Evolutionary conservation across 257 asterid genomes (phyloP), one percentile per base, ranked within the genome.

Genomic region (Marsdenia floribunda): DNA sequence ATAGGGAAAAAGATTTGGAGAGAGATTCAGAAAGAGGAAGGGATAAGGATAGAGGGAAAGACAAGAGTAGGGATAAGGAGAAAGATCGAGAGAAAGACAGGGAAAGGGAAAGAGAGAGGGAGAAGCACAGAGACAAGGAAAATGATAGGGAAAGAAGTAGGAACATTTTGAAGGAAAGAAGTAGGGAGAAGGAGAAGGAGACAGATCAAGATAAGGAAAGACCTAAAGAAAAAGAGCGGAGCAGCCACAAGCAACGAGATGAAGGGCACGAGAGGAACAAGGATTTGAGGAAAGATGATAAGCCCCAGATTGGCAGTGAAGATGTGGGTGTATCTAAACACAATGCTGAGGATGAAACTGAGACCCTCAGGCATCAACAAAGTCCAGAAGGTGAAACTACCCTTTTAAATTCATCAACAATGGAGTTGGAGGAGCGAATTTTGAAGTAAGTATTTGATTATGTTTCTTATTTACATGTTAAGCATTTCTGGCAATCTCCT

Each of bases 391-490:
- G 49, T 78, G 88, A 55, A 47, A 81, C 60, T 76, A 72, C 73
- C 75, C 87, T 82, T 71, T 42, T 85, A 63, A 79, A 74, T 8
- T 79, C 81, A 75, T 70, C 93, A 22, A 71, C 85, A 33, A 76
- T 82, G 6, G 88, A 88, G 71, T 26, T 94, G 77, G 87, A 85
- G 85, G 87, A 85, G 65, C 97, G 97, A 73, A 86, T 91, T 85
- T 68, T 80, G 37, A 91, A 81, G 98, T 94, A 84, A 88, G 96
- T 87, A 44, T 57, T 40, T 6, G 7, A 66, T 66, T 60, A 19
- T 66, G 16, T 21, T 38, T 7, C 52, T 66, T 10, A 37, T 66
- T 35, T 38, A 66, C 71, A 6, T 14, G 7, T 15, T 71, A 35
- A 33, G 61, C 74, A 70, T 52, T 16, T 3, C 63, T 14, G 15